A percentile compares a stretch with the other conserved stretches of the same genome.
Evolutionary conservation across 768 basidiomycete genomes (phyloP).

Genomic region (Pleurotus platypus): DNA sequence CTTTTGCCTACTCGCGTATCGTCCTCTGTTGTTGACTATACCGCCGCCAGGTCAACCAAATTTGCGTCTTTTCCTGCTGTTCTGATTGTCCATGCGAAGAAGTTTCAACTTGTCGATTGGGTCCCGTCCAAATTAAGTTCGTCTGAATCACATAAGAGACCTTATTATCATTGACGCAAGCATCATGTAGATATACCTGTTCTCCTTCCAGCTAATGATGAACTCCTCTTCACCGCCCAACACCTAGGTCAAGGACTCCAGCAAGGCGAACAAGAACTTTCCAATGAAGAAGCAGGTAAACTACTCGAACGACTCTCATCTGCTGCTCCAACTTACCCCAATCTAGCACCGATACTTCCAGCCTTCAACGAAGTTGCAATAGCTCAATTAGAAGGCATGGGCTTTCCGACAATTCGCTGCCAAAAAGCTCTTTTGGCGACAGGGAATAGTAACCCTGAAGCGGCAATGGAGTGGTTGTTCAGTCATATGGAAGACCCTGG

Average conservation of each 20-base stretch:
- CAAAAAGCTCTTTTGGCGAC: constrained; percentile 91
- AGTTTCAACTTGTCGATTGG: constrained; percentile 96
- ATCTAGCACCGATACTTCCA: constrained; percentile 36
- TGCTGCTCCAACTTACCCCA: background rate
- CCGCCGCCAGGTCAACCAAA: constrained; percentile 54
- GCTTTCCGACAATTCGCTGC: constrained; percentile 82
- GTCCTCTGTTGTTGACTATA: background rate
- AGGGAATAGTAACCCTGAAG: constrained; percentile 68
- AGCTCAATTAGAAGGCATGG: constrained; percentile 81
- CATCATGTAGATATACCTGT: constrained; percentile 77
- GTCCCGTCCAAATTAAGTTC: constrained; percentile 90
- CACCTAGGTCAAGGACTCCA: constrained; percentile 74
- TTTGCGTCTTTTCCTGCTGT: constrained; percentile 89
- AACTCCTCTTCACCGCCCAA: constrained; percentile 52
- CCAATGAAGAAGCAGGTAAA: constrained; percentile 42
- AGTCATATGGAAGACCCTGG: constrained; percentile 93
- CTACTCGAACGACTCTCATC: background rate
- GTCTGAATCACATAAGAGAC: constrained; percentile 18
- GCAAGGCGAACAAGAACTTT: constrained; percentile 64
- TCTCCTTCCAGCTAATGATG: constrained; percentile 54
- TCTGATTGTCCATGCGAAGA: constrained; percentile 86
- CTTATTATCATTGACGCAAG: background rate
- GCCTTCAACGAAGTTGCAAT: constrained; percentile 75
- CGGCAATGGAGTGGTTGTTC: constrained; percentile 96
- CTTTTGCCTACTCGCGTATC: background rate